A percentile compares a stretch with the other conserved stretches of the same genome.
phyloP scores from a whole-genome alignment of 805 yeast species.

The Wickerhamiella azymoides region DNA sequence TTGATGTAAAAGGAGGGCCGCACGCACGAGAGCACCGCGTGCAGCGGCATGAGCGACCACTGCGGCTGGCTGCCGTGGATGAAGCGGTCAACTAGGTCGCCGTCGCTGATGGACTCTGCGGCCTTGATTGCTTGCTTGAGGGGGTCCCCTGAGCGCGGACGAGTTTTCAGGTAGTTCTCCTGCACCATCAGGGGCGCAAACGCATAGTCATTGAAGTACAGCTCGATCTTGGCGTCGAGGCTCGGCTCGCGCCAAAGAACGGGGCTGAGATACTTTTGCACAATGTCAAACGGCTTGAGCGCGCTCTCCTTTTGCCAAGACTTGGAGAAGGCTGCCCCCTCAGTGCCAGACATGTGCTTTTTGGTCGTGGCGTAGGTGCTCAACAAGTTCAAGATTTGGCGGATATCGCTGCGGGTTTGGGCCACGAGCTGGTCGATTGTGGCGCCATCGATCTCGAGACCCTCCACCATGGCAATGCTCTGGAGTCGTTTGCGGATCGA shows the following conservation, averaged over 20 bases:
- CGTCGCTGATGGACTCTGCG: conserved; percentile 73
- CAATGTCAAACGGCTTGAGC: conserved; percentile 83
- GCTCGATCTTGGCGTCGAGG: conserved; percentile 68
- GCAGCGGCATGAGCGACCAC: conserved; percentile 88
- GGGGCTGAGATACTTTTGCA: conserved; percentile 41
- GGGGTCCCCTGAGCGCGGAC: conserved; percentile 37
- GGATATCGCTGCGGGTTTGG: conserved; percentile 77
- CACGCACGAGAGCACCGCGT: conserved; percentile 75
- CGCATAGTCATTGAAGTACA: conserved; percentile 88
- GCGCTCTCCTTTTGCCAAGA: conserved; percentile 86
- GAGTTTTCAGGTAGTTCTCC: conserved; percentile 69
- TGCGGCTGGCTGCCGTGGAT: conserved; percentile 87
- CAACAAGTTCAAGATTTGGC: conserved; percentile 83
- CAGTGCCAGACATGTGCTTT: conserved; percentile 44
- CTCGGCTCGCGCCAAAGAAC: conserved; percentile 20
- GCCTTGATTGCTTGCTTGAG: conserved; percentile 58
- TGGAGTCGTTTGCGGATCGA: conserved; percentile 72
- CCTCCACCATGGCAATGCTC: conserved; percentile 82
- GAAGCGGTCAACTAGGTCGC: conserved; percentile 65
- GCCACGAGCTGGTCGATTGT: conserved; percentile 73
- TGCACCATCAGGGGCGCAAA: conserved; percentile 92
- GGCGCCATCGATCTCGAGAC: conserved; percentile 62
- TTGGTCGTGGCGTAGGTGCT: conserved; percentile 73
- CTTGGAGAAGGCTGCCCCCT: conserved; percentile 45
- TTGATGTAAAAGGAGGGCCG: conserved; percentile 62